phyloP scores from a whole-genome alignment of 495 filamentous ascomycete genomes.

The Aspergillus sclerotiicarbonarius region DNA sequence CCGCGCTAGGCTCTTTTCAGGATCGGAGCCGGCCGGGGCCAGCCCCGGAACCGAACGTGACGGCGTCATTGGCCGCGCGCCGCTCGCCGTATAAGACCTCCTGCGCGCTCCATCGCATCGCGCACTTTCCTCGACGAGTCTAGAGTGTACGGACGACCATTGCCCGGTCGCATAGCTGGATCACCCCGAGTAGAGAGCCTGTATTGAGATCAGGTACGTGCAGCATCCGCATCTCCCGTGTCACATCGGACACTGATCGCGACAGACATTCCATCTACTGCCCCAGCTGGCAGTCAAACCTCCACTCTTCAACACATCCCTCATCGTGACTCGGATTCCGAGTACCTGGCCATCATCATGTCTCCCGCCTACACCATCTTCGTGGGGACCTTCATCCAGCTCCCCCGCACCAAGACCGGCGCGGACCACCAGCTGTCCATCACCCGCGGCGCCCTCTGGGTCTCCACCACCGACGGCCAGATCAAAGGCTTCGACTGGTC shows the following conservation, averaged over 20 bases:
- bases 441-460: conserved; percentile 61
- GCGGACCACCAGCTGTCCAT: conserved; percentile 28
- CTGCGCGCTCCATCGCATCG: too few relatives aligned
- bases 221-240: too few relatives aligned
- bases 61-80: neutral
- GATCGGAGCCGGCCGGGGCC: conserved; percentile 1
- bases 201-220: too few relatives aligned
- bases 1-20: neutral
- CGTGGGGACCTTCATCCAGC: conserved; percentile 47
- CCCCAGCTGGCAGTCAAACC: too few relatives aligned
- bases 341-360: neutral
- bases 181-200: too few relatives aligned
- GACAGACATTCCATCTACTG: too few relatives aligned
- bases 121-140: too few relatives aligned
- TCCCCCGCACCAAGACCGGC: conserved; percentile 26
- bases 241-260: too few relatives aligned
- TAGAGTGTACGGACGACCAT: too few relatives aligned
- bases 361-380: conserved; percentile 35
- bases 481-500: conserved; percentile 50
- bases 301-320: too few relatives aligned
- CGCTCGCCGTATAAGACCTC: too few relatives aligned
- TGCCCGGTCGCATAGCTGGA: too few relatives aligned
- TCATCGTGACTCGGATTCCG: neutral
- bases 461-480: conserved; percentile 57
- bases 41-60: neutral